A percentile compares a stretch with the other conserved stretches of the same genome.
phyloP scores from a whole-genome alignment of 306 rosid species.

The Cicer cuneatum region DNA sequence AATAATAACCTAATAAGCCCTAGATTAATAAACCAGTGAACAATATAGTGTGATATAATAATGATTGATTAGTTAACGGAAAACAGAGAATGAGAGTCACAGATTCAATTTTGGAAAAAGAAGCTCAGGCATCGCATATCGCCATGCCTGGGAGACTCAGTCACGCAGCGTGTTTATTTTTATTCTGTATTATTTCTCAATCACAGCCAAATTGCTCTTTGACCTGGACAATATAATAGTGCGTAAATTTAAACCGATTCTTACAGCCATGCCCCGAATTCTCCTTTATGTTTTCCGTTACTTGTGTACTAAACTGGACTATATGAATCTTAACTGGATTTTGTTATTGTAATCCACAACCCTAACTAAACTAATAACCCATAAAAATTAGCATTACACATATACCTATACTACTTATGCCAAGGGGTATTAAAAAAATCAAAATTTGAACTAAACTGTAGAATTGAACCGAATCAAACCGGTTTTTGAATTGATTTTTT shows the following conservation, averaged over 20 bases:
- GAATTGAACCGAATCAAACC: too few species aligned
- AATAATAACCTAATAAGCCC: slow-evolving; percentile 35
- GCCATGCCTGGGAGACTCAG: slow-evolving; percentile 32
- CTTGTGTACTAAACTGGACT: too few species aligned
- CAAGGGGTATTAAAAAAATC: too few species aligned
- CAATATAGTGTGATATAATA: neutral
- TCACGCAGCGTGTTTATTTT: neutral
- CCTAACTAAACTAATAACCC: too few species aligned
- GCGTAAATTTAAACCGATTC: neutral
- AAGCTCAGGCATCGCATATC: slow-evolving; percentile 33
- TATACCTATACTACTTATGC: too few species aligned
- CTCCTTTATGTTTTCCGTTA: neutral
- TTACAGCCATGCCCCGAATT: neutral
- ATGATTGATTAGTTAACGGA: neutral
- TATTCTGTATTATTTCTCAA: neutral
- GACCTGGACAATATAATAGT: neutral
- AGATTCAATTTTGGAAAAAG: neutral
- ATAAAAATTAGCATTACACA: too few species aligned
- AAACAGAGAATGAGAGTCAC: neutral
- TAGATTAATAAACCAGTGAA: neutral
- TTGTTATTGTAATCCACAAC: too few species aligned
- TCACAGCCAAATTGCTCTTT: neutral
- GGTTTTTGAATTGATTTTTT: too few species aligned
- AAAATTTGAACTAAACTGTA: too few species aligned
- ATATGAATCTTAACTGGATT: too few species aligned